These are phyloP conservation scores for Metschnikowia baotianmanensis DNA, from an alignment of 805 yeast species.

Conservation along the genomic window DNA sequence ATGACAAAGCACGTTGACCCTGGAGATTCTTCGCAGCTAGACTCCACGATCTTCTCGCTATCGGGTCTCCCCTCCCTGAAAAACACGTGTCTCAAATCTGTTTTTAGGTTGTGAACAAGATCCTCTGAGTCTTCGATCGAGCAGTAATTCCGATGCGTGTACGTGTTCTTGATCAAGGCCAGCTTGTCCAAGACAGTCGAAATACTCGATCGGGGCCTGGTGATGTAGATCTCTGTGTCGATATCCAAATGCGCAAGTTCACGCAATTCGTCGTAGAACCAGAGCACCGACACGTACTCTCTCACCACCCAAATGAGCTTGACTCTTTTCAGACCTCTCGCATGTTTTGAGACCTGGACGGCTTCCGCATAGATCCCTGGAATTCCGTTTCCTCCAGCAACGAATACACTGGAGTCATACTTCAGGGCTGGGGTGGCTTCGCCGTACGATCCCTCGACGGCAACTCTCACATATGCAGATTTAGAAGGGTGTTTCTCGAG, in stretches of 20 bases:
- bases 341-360: constrained; percentile 4
- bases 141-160: constrained; percentile 8
- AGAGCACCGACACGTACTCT: constrained; percentile 46
- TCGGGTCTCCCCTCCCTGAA: constrained; percentile 18
- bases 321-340: constrained; percentile 15
- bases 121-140: neutral
- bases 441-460: constrained; percentile 40
- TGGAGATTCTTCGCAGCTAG: constrained; percentile 1
- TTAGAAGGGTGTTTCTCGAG: constrained; percentile 20
- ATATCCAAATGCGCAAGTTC: constrained; percentile 27
- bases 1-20: constrained; percentile 25
- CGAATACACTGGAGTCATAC: constrained; percentile 30
- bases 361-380: constrained; percentile 42
- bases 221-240: constrained; percentile 21
- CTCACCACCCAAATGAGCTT: constrained; percentile 65
- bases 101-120: constrained; percentile 7
- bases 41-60: constrained; percentile 9
- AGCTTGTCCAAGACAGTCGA: constrained; percentile 8
- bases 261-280: constrained; percentile 48
- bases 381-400: constrained; percentile 43
- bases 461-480: constrained; percentile 26
- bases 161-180: constrained; percentile 13
- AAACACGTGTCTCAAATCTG: constrained; percentile 11
- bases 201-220: constrained; percentile 5
- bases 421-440: constrained; percentile 31